phyloP scores from a whole-genome alignment of 257 asterid species.

The Schizonepeta tenuifolia region DNA sequence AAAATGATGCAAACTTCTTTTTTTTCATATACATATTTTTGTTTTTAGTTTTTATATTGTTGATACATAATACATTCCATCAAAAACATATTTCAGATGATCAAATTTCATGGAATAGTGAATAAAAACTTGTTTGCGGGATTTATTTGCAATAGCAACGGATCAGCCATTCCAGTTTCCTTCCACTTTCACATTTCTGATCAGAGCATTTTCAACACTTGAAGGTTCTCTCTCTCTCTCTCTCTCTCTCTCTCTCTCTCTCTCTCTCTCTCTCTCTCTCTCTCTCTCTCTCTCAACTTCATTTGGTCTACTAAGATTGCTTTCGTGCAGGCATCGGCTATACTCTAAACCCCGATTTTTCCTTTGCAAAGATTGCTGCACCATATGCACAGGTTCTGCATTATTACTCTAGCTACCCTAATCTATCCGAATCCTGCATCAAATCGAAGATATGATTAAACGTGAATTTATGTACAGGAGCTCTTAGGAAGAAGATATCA shows the following conservation, averaged over 20 bases:
- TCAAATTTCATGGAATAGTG: not conserved
- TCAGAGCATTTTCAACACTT: conserved; percentile 90
- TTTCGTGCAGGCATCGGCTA: conserved; percentile 72
- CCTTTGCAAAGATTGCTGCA: conserved; percentile 83
- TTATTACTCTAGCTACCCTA: not conserved
- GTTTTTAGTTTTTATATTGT: not conserved
- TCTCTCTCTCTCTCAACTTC: not conserved
- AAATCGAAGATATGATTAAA: not conserved
- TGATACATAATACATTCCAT: no score
- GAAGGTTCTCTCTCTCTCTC: conserved; percentile 59
- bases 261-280: no score
- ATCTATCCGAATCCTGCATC: not conserved
- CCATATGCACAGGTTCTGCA: conserved; percentile 81
- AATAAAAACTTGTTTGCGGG: conserved; percentile 56
- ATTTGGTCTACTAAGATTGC: not conserved
- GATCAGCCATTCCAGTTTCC: conserved; percentile 95
- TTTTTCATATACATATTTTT: not conserved
- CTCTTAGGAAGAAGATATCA: conserved; percentile 64
- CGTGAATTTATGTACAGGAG: conserved; percentile 50
- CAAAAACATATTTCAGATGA: not conserved
- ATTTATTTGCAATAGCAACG: conserved; percentile 84
- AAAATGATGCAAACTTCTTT: not conserved
- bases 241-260: conserved; percentile 37
- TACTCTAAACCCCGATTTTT: conserved; percentile 75
- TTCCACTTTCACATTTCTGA: conserved; percentile 80